Evolutionary conservation across 208 protist species (phyloP), one percentile per base, ranked within the genome.

Genomic region (Novymonas esmeraldas): DNA sequence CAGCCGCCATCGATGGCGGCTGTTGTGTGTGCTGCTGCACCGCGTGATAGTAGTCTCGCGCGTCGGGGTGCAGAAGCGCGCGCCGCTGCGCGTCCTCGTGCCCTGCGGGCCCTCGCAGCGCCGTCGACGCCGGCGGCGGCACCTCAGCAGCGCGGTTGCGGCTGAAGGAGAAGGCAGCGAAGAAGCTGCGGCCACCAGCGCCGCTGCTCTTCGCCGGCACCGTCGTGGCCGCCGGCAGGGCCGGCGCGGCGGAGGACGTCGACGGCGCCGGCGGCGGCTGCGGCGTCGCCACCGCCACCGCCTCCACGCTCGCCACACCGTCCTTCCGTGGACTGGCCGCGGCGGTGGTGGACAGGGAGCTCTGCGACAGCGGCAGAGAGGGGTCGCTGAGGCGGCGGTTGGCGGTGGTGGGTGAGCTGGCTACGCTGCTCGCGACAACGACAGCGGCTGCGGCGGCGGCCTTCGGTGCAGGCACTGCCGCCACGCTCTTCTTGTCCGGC

Each of bases 41-140:
- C 2, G 39, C 6, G 18, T 7, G 18, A 3, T 64, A 69, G 55
- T 75, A 75, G 34, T 69, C 54, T 11, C 24, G 50, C 29, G 69
- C 69, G 24, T 75, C 69, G 3, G 69, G 69, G 62, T 75, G 69
- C 24, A 46, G n/a, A 13, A 75, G 38, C 6, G 69, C 60, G 13
- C 58, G 58, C 46, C 64, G 56, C 61, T 58, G 62, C 22, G 55
- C 69, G 14, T 48, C 52, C 52, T 49, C 62, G 36, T 48, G 52
- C 34, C 36, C 1, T 34, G 68, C 34, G 13, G 42, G 31, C 0
- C 14, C 26, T 33, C 28, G 52, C 7, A 31, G 9, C 7, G 61
- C 22, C 0, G 49, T 58, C 10, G 69, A 51, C 26, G 69, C 68
- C 42, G 44, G 34, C 0, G 45, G 31, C 28, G 45, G 31, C 28